A percentile compares a stretch with the other conserved stretches of the same genome.
phyloP scores from a whole-genome alignment of 108 stramenopile genomes.

The Pseudonitzschia multiseries region DNA sequence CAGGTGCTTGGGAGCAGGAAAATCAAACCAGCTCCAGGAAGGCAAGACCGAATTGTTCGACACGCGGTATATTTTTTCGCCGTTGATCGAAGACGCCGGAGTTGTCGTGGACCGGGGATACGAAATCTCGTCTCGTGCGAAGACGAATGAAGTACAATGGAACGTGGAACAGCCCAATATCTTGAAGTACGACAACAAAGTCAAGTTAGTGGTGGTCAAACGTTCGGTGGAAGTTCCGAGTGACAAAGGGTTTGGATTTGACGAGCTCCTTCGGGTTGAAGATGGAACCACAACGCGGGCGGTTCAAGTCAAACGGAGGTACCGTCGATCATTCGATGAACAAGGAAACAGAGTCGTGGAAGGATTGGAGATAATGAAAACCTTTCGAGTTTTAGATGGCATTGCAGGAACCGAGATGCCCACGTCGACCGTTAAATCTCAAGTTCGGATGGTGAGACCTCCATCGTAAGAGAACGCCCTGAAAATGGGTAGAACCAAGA shows the following conservation, averaged over 20 bases:
- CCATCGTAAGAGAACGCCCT: neutral
- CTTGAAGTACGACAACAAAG: slow-evolving; percentile 19
- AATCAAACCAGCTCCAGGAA: slow-evolving; percentile 10
- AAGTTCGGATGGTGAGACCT: slow-evolving; percentile 27
- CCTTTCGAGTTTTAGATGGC: slow-evolving; percentile 69
- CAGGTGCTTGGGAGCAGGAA: slow-evolving; percentile 54
- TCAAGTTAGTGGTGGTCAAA: slow-evolving; percentile 37
- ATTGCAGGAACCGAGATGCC: slow-evolving; percentile 67
- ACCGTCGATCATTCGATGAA: slow-evolving; percentile 47
- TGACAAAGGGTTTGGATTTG: slow-evolving; percentile 53
- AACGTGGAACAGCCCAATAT: slow-evolving; percentile 26
- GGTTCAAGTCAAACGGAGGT: slow-evolving; percentile 48
- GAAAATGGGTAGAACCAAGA: no score
- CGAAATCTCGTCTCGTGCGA: slow-evolving; percentile 38
- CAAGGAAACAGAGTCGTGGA: slow-evolving; percentile 58
- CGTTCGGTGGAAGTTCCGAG: slow-evolving; percentile 47
- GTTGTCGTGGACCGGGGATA: slow-evolving; percentile 55
- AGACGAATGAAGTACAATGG: slow-evolving; percentile 15
- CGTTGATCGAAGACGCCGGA: slow-evolving; percentile 8
- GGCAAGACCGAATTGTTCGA: slow-evolving; percentile 35
- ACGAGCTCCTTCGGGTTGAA: slow-evolving; percentile 47
- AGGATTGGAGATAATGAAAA: slow-evolving; percentile 69
- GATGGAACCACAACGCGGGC: slow-evolving; percentile 46
- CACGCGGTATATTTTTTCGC: slow-evolving; percentile 42
- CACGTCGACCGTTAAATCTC: slow-evolving; percentile 56